phyloP scores from a whole-genome alignment of 345 rosid genomes.

The Eucalyptus camaldulensis region DNA sequence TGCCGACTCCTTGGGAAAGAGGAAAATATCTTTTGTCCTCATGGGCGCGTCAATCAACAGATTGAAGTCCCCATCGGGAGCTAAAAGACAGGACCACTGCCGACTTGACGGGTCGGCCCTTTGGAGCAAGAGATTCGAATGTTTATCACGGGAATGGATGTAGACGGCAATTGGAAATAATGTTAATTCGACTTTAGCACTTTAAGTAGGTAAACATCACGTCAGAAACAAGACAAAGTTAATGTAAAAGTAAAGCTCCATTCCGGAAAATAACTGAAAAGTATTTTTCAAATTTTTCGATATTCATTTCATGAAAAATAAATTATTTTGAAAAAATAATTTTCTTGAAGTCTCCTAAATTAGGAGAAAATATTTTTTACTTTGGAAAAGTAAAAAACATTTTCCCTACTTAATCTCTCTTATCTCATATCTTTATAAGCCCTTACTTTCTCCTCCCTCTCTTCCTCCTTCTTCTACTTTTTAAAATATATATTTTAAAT shows the following conservation, averaged over 20 bases:
- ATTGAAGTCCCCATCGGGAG: neutral
- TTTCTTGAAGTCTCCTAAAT: too few relatives aligned
- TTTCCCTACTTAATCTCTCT: too few relatives aligned
- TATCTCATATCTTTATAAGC: accelerated
- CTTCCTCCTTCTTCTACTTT: too few relatives aligned
- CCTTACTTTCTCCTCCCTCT: accelerated
- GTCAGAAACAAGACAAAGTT: neutral
- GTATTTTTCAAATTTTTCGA: too few relatives aligned
- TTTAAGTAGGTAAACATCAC: neutral
- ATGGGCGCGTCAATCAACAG: neutral
- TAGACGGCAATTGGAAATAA: neutral
- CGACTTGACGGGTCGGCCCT: too few relatives aligned
- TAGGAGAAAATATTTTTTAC: accelerated
- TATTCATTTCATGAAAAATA: too few relatives aligned
- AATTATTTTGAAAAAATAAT: accelerated
- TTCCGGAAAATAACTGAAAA: too few relatives aligned
- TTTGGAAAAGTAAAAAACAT: accelerated
- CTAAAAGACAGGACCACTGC: neutral
- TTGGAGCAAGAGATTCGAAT: neutral
- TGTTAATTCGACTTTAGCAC: neutral
- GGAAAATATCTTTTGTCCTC: neutral
- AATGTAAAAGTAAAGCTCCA: neutral
- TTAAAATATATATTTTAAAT: too few relatives aligned
- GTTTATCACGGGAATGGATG: neutral
- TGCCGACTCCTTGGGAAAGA: neutral